Evolutionary conservation across 1,139 yeast species (phyloP).

Genomic region (Kluyveromyces sp.): DNA sequence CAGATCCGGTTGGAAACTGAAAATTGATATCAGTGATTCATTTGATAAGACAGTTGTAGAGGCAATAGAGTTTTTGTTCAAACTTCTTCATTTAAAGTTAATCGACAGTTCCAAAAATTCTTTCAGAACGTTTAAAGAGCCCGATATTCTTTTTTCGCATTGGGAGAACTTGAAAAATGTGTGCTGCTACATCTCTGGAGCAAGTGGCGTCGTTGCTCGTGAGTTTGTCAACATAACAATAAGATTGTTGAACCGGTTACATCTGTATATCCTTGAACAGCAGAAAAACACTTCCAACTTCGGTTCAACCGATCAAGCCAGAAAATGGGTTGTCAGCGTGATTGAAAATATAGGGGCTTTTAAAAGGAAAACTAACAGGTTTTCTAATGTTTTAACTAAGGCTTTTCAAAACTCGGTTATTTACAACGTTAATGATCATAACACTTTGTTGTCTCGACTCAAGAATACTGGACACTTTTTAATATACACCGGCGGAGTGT

Average conservation of each 20-base stretch:
- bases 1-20: slow-evolving; percentile 58
- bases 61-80: slow-evolving; percentile 68
- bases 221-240: slow-evolving; percentile 63
- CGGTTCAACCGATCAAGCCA: slow-evolving; percentile 50
- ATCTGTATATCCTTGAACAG: slow-evolving; percentile 67
- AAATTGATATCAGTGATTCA: slow-evolving; percentile 57
- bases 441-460: slow-evolving; percentile 43
- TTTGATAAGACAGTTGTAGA: slow-evolving; percentile 69
- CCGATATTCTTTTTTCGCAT: slow-evolving; percentile 76
- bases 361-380: slow-evolving; percentile 77
- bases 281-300: slow-evolving; percentile 54
- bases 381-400: slow-evolving; percentile 59
- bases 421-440: slow-evolving; percentile 55
- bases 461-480: slow-evolving; percentile 67
- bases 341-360: slow-evolving; percentile 81
- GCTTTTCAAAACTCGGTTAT: slow-evolving; percentile 73
- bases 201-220: slow-evolving; percentile 74
- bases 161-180: slow-evolving; percentile 71
- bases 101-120: slow-evolving; percentile 68
- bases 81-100: slow-evolving; percentile 65
- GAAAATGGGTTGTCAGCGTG: slow-evolving; percentile 74
- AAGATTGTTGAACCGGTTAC: slow-evolving; percentile 60
- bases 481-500: slow-evolving; percentile 60
- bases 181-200: slow-evolving; percentile 74
- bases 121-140: slow-evolving; percentile 83